Conservation (phyloP, 1,284 basidiomycete species). For the Ustilago sp. region DNA sequence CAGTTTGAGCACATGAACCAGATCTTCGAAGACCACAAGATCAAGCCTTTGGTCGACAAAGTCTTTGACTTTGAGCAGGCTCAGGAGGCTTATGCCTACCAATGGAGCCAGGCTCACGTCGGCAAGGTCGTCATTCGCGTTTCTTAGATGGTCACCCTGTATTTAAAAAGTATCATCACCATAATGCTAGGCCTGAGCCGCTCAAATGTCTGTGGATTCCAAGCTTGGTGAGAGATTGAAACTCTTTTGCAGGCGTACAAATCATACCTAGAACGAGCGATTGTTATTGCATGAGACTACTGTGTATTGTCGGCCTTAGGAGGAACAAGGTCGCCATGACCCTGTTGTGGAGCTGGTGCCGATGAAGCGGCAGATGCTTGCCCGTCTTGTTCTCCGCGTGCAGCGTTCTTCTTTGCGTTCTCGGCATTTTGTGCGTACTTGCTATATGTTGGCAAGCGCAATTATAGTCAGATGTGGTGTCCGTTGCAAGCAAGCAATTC, state of each 20-base stretch:
- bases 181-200: not conserved
- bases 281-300: not conserved
- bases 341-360: constrained; percentile 11
- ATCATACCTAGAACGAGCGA: not conserved
- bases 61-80: constrained; percentile 74
- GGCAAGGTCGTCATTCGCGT: constrained; percentile 60
- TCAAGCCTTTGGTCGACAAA: constrained; percentile 73
- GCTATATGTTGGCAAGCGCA: constrained; percentile 4
- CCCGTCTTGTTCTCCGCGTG: constrained; percentile 16
- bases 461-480: not conserved
- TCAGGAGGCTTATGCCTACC: constrained; percentile 72
- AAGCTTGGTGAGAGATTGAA: not conserved
- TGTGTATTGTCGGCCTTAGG: constrained; percentile 26
- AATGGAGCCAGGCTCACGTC: constrained; percentile 66
- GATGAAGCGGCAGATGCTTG: constrained; percentile 9
- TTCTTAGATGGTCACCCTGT: constrained; percentile 7
- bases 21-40: constrained; percentile 71
- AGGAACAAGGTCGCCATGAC: constrained; percentile 31
- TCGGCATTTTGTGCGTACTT: constrained; percentile 54
- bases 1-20: constrained; percentile 73
- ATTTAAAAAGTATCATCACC: not conserved
- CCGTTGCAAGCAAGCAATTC: not conserved
- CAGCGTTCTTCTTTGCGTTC: constrained; percentile 45
- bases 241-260: not conserved
- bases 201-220: not conserved